Evolutionary conservation across 1,139 yeast genomes (phyloP), one percentile per base, ranked within the genome.

Genomic region (Yamadazyma trypodendri): DNA sequence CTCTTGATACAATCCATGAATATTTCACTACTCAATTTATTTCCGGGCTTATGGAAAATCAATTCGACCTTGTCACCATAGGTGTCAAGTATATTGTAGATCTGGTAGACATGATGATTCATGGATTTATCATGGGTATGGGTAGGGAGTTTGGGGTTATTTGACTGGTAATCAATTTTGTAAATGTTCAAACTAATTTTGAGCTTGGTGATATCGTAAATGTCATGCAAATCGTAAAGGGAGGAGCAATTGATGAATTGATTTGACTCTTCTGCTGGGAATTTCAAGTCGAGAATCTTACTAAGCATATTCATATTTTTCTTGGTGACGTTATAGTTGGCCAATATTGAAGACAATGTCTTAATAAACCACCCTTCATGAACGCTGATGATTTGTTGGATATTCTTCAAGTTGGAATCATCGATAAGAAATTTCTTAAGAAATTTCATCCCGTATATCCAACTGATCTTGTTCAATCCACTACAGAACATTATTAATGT

Each of bases 331-430:
- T 61, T 58, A 40, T 56, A 63, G 50, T 84, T 85, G 42, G 81
- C 70, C 43, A 87, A 64, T 37, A 88, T 76, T 41, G 87, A 92
- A 15, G 87, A 76, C 25, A 89, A 74, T 0, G 96, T 84, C 50
- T 89, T 79, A 13, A 88, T 77, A 64, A 92, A 78, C 92, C 96
- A 89, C 37, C 87, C 84, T 52, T 90, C 97, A 59, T 92, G 97
- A 4, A 92, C 96, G 28, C 90, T 75, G 48, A 84, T 84, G 3
- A 88, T 68, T 50, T 79, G 82, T 27, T 53, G 45, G 28, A 65
- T 68, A 42, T 76, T 75, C 42, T 76, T 74, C 18, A 49, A 35
- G 37, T 74, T 49, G 13, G 45, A 33, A 28, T 54, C 50, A 39
- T 55, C 68, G 11, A 73, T 72, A n/a, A 90, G 80, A 32, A 92